Conservation (phyloP, 208 protist species). For the Balamuthia mandrillaris region DNA sequence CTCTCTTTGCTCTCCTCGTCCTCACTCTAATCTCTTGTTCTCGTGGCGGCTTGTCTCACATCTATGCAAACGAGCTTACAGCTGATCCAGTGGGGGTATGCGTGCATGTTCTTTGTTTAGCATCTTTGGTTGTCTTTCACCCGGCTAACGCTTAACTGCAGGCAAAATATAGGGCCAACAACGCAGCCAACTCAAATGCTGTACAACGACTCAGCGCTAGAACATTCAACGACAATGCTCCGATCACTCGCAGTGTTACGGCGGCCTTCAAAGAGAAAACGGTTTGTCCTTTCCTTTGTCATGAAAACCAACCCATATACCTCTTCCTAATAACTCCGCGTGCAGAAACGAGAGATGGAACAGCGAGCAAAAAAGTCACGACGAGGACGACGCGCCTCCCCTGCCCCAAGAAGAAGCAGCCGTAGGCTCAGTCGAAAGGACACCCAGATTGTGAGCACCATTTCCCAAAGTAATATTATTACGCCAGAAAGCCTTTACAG, state of each 20-base stretch:
- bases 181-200: not conserved
- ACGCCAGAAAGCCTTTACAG: too few species aligned
- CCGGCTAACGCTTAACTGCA: too few species aligned
- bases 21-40: too few species aligned
- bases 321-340: not conserved
- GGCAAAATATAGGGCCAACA: not conserved
- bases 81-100: too few species aligned
- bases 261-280: constrained; percentile 1
- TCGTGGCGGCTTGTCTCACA: too few species aligned
- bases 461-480: too few species aligned
- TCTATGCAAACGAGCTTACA: too few species aligned
- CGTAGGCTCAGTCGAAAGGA: too few species aligned
- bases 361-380: not conserved
- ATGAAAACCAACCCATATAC: not conserved
- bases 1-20: not conserved
- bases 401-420: too few species aligned
- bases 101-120: not conserved
- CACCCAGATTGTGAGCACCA: too few species aligned
- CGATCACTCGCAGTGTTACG: constrained; percentile 7
- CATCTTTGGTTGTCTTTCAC: not conserved
- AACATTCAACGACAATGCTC: constrained; percentile 2
- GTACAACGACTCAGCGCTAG: not conserved
- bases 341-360: not conserved
- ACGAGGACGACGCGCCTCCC: too few species aligned
- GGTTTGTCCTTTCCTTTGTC: not conserved